phyloP scores from a whole-genome alignment of 345 rosid species.

The Excoecaria agallocha region DNA sequence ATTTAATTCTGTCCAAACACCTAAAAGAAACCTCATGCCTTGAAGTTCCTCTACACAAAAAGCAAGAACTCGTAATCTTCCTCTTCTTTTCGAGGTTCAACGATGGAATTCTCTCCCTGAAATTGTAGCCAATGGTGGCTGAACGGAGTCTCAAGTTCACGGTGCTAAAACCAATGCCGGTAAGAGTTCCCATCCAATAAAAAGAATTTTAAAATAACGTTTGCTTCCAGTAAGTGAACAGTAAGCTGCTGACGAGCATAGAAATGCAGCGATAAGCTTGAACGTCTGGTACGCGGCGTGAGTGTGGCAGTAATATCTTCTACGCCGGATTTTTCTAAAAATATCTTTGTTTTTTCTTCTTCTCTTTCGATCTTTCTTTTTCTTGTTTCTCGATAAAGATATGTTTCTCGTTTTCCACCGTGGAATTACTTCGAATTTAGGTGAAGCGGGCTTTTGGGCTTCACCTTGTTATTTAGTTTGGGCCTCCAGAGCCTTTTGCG shows the following conservation, averaged over 20 bases:
- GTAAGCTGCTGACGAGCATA: neutral
- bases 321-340: neutral
- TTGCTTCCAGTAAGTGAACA: neutral
- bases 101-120: constrained; percentile 21
- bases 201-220: neutral
- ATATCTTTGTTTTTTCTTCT: neutral
- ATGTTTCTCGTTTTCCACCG: neutral
- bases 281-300: neutral
- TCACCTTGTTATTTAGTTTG: neutral
- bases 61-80: constrained; percentile 23
- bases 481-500: neutral
- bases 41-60: constrained; percentile 23
- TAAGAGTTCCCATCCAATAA: constrained; percentile 59
- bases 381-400: neutral
- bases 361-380: neutral
- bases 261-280: neutral
- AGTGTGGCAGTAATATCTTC: neutral
- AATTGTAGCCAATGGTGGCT: neutral
- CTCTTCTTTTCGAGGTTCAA: constrained; percentile 16
- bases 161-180: constrained; percentile 49
- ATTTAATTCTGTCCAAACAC: constrained; percentile 33
- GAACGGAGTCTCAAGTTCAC: constrained; percentile 39
- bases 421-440: neutral
- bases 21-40: constrained; percentile 18
- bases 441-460: neutral